phyloP scores from a whole-genome alignment of 2,329 filamentous ascomycete species.

The Eurotiales sp. region DNA sequence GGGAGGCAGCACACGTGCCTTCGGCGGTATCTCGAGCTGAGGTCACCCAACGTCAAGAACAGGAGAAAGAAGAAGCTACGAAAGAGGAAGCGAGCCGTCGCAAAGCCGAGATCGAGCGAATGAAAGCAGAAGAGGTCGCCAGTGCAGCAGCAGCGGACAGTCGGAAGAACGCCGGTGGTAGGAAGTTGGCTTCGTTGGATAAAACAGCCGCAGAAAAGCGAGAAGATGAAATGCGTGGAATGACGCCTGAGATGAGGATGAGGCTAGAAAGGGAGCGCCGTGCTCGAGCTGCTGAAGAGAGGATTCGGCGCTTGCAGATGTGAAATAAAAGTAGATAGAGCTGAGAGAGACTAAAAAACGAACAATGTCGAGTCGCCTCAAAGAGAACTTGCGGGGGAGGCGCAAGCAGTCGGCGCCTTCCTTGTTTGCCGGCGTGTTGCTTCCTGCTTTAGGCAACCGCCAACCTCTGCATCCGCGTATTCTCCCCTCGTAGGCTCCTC shows the following conservation, averaged over 20 bases:
- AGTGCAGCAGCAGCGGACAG: slow-evolving; percentile 37
- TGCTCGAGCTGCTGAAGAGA: slow-evolving; percentile 86
- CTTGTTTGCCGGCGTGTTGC: neutral
- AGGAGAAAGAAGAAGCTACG: slow-evolving; percentile 66
- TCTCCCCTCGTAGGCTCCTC: neutral
- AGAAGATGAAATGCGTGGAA: slow-evolving; percentile 76
- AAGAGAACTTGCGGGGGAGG: too few relatives aligned
- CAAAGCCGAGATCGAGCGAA: slow-evolving; percentile 67
- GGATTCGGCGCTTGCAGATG: slow-evolving; percentile 66
- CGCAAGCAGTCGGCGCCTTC: neutral
- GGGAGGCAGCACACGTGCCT: slow-evolving; percentile 73
- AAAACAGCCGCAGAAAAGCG: slow-evolving; percentile 78
- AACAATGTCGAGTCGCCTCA: too few relatives aligned
- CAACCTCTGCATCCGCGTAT: neutral
- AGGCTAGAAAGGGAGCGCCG: slow-evolving; percentile 82
- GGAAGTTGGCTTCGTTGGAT: slow-evolving; percentile 55
- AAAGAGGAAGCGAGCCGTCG: slow-evolving; percentile 67
- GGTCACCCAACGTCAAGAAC: slow-evolving; percentile 63
- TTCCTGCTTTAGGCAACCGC: neutral
- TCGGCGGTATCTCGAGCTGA: slow-evolving; percentile 66
- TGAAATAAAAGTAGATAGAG: too few relatives aligned
- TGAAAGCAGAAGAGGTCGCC: slow-evolving; percentile 60
- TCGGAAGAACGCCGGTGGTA: slow-evolving; percentile 51
- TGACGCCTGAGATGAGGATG: slow-evolving; percentile 84
- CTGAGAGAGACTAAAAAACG: too few relatives aligned